Base-by-base conservation (phyloP, 352 stramenopile species). In the Phytophthora lateralis region DNA sequence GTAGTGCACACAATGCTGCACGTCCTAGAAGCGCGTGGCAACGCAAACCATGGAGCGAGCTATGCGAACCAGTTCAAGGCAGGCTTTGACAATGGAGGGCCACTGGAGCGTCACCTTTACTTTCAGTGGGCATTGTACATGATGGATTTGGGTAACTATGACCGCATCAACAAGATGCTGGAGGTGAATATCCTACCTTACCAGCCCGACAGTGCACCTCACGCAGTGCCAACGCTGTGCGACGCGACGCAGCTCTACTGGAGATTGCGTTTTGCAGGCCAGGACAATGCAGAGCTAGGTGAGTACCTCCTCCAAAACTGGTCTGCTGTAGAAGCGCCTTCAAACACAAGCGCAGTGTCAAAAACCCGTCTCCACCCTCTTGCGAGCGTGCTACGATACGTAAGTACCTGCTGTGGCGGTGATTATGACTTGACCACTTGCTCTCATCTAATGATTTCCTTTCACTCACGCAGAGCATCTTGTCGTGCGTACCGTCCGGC, bases 81-180 rank as follows among this genome's bases (percentile, higher is more conserved):
- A 41, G 66, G 73, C 17, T 94, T 93, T 29, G 82, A 93, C 50
- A 93, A 90, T 24, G 86, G 76, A 39, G 82, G 78, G 7, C 81
- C 83, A 35, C 63, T 96, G 1, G 82, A 92, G 58, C 69, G 60
- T 20, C 85, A 92, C 38, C 21, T 94, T 46, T 91, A 92, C 60
- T 90, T 93, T 63, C 87, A 94, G 52, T 94, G 84, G 82, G 84
- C 80, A 4, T 49, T 92, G 53, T 96, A 83, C 48, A 76, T 96
- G 53, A 60, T 96, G 34, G 87, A 94, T 49, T 53, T 93, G 21
- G 87, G 87, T 0, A 75, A 88, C 35, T 96, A 93, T 60, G 85
- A 93, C 47, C 85, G 85, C 54, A 90, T 96, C 42, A 48, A 81
- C 43, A 90, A 91, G 60, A 89, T 96, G 58, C 54, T 96, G 39